Evolutionary conservation across 805 yeast genomes (phyloP).

Genomic region (Tetrapisispora iriomotensis): DNA sequence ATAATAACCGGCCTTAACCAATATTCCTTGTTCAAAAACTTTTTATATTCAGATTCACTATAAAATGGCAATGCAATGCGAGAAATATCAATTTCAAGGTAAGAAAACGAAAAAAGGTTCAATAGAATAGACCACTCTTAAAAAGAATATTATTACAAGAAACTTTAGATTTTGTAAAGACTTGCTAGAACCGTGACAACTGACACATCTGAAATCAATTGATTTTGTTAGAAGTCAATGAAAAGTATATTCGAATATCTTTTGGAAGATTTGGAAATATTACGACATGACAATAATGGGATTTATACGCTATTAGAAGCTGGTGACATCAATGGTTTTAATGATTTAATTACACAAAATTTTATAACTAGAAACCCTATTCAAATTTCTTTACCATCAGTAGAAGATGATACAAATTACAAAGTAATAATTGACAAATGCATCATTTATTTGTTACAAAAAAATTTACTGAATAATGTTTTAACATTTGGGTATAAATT

Average conservation of each 20-base stretch:
- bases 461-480: constrained; percentile 29
- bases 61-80: no score
- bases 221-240: constrained; percentile 4
- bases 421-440: constrained; percentile 35
- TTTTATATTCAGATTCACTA: no score
- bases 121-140: no score
- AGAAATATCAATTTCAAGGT: no score
- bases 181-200: no score
- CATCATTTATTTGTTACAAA: constrained; percentile 25
- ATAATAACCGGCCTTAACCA: no score
- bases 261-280: constrained; percentile 4
- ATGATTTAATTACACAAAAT: constrained; percentile 5
- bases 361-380: constrained; percentile 8
- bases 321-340: constrained; percentile 8
- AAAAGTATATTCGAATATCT: constrained; percentile 7
- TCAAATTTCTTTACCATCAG: constrained; percentile 4
- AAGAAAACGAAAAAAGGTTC: no score
- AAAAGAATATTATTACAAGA: no score
- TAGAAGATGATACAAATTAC: constrained; percentile 9
- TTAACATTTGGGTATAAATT: constrained; percentile 36
- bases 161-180: no score
- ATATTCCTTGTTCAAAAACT: no score
- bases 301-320: constrained; percentile 1
- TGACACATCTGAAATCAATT: no score
- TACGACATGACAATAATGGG: not conserved